Base-by-base conservation (phyloP, 2,329 filamentous ascomycete species). In the Ophiosphaerella herpotricha region DNA sequence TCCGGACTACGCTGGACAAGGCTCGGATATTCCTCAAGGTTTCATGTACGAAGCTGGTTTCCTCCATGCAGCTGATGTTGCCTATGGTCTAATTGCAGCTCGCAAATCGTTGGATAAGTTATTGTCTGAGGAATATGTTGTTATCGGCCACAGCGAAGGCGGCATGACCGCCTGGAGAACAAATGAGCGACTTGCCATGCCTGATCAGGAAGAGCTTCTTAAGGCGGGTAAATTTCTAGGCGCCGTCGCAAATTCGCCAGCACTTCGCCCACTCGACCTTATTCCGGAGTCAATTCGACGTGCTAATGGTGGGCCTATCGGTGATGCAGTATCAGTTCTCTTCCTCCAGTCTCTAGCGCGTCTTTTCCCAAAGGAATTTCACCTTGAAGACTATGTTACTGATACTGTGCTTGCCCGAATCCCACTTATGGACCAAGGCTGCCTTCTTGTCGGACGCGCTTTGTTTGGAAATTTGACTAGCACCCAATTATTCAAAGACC, bases 101-200 rank as follows among this genome's bases (percentile, higher is more conserved):
- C 58, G 58, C 13, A 58, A 60, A 36, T 7, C 46, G 6, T 43
- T 64, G 5, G 57, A 57, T 12, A 36, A 53, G 5, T 26, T 60
- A 1, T 41, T 64, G 1, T 64, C 58, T 0, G 29, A 60, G 14
- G 55, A 61, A 16, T 64, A 46, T 26, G 51, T 64, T 13, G 58
- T 64, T 5, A 43, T 62, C 8, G 57, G 59, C 5, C 61, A 64
- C 40, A 64, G 59, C 24, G 59, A 64, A 40, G 61, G 61, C n/a
- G 61, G 59, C 11, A 56, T 64, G 55, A 61, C 55, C 9, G 57
- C 59, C 31, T 62, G 61, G 61, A 44, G 61, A 0, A 58, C 57
- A 7, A 58, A 59, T 23, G 55, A 62, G 34, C 59, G 57, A 8
- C 49, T 64, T 3, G 61, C 61, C 14, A 58, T 59, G 59, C 50